phyloP scores from a whole-genome alignment of 225 moss, liverwort and hornwort genomes.

The Pleurozium schreberi region DNA sequence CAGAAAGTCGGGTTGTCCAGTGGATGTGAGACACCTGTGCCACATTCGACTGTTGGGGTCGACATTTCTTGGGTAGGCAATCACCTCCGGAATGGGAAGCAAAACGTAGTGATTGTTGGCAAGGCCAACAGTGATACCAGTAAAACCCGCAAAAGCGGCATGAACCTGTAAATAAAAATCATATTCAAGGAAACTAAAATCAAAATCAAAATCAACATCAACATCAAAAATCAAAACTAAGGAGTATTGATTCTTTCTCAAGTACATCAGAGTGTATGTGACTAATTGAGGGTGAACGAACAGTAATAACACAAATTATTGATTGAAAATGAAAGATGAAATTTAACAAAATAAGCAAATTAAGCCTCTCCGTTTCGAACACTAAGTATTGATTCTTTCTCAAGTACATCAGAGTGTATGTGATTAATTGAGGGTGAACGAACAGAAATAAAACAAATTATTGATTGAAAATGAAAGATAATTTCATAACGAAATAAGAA shows the following conservation, averaged over 20 bases:
- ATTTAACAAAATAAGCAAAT: background rate
- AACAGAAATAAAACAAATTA: no score
- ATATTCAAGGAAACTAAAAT: background rate
- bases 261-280: background rate
- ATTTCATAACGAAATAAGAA: background rate
- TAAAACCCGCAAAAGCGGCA: conserved; percentile 67
- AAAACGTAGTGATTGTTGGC: conserved; percentile 86
- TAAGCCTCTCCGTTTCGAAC: background rate
- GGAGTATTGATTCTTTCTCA: background rate
- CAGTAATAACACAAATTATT: no score
- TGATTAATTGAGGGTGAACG: background rate
- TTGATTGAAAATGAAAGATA: background rate
- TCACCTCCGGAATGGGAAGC: conserved; percentile 82
- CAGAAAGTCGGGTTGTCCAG: conserved; percentile 83
- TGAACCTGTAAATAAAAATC: conserved; percentile 37
- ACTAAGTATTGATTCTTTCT: background rate
- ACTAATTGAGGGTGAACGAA: background rate
- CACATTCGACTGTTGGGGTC: conserved; percentile 97
- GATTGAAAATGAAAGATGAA: background rate
- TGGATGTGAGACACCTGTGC: conserved; percentile 92
- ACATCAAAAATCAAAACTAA: no score
- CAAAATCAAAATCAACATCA: background rate
- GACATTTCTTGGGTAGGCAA: conserved; percentile 61
- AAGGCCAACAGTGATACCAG: conserved; percentile 84
- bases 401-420: background rate